Evolutionary conservation across 306 rosid species (phyloP), one percentile per base, ranked within the genome.

Genomic region (Psophocarpus tetragonolobus): DNA sequence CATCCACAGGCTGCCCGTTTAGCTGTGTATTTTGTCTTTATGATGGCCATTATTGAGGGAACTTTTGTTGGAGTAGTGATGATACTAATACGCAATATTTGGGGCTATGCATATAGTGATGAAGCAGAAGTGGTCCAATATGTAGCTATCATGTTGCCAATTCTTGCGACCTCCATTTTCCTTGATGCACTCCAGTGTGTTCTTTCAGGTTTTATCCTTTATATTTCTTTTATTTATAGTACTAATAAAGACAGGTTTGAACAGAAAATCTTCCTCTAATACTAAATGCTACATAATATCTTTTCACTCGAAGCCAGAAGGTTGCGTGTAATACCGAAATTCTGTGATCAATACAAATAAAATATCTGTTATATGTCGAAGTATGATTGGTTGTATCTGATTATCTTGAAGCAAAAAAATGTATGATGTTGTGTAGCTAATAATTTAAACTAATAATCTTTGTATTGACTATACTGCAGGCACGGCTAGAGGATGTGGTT

Each of bases 401-500:
- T 48, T 50, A 17, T 17, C 20, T 17, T 17, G 12, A 50, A 21
- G 60, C 20, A 53, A 9, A 20, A 50, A 10, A 21, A 53, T 20
- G 14, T 56, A 24, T n/a, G 20, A 45, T 20, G 8, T 9, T 60
- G 8, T 68, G 45, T 15, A 53, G 53, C 64, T 78, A 21, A 26
- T 47, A 1, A 26, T 9, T 33, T 11, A 15, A 14, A 78, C 4
- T 44, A 63, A 27, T 67, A 38, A 39, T 56, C 13, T 24, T 30
- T 78, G 51, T 70, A 15, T 27, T 23, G 23, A 76, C 65, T 50
- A 56, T 53, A 13, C 80, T 71, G 62, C 75, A 92, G 97, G 97
- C 20, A 85, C 81, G 27, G 90, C 88, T 68, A 87, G 98, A 85
- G 98, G 97, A 53, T 91, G 98, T 69, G 98, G 97, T 32, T 84